phyloP scores from a whole-genome alignment of 768 basidiomycete genomes.

The Lactarius hatsudake region DNA sequence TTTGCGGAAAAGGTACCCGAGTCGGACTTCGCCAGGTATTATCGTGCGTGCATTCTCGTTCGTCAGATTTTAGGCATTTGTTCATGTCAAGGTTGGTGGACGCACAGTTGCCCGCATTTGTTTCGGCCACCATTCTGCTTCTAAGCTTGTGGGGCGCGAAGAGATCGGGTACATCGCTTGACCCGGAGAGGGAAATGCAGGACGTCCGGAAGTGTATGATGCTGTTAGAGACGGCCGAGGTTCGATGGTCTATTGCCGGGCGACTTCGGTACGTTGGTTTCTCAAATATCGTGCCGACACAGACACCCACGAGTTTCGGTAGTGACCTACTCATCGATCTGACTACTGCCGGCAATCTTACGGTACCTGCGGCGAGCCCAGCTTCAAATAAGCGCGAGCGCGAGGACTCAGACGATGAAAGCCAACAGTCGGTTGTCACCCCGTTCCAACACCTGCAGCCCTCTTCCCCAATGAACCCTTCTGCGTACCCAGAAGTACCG shows the following conservation, averaged over 20 bases:
- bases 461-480: not conserved
- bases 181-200: slow-evolving; percentile 45
- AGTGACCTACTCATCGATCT: slow-evolving; percentile 25
- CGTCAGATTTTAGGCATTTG: not conserved
- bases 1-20: slow-evolving; percentile 29
- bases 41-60: slow-evolving; percentile 8
- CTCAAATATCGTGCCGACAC: not conserved
- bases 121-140: slow-evolving; percentile 50
- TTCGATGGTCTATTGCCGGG: slow-evolving; percentile 25
- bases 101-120: slow-evolving; percentile 39
- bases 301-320: not conserved
- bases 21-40: slow-evolving; percentile 24
- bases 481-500: not conserved
- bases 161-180: slow-evolving; percentile 40
- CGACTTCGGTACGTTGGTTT: slow-evolving; percentile 19
- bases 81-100: slow-evolving; percentile 22
- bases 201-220: slow-evolving; percentile 53
- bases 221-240: slow-evolving; percentile 24
- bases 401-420: slow-evolving; percentile 15
- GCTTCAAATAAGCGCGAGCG: slow-evolving; percentile 24
- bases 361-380: slow-evolving; percentile 21
- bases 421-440: not conserved
- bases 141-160: slow-evolving; percentile 56
- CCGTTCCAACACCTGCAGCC: not conserved
- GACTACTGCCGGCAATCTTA: slow-evolving; percentile 13